Base-by-base conservation (phyloP, 805 yeast genomes). In the Wickerhamiella sergipiensis region DNA sequence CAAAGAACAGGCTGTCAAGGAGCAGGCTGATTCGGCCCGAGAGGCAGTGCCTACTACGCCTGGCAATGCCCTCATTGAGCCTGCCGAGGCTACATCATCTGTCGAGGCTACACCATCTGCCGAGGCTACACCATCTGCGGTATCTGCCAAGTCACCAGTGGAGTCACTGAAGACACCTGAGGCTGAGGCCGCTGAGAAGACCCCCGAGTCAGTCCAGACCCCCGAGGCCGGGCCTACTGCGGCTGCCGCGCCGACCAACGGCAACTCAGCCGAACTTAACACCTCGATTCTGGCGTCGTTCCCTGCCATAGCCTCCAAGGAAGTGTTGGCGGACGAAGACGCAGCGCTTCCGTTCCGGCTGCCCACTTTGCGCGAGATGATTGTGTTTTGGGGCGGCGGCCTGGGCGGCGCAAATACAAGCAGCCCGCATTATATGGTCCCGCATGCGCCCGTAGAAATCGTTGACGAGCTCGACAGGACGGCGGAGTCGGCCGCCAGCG, bases 381-480 rank as follows among this genome's bases (percentile, higher is more conserved):
- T 86, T 23, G 78, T 76, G 51, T 74, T 75, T 43, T 90, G 86
- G 71, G 94, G 95, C 1, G 77, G 85, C 1, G 88, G 89, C 8
- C 61, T 80, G 17, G 82, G 85, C 3, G 85, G 86, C 1, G 65
- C 77, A 1, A 73, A 77, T 49, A 71, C 40, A 13, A 29, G 47
- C 15, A 52, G 56, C 21, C 54, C 51, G 22, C 57, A 56, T 22
- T 54, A 48, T 45, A 47, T 59, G 24, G 53, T 57, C 31, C 63
- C 63, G 5, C 19, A 51, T 15, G 44, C 53, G 2, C 48, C 58
- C 15, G 54, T 48, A 23, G 59, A 58, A 12, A 43, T 59, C 17
- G 44, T 50, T 12, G 58, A 57, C 26, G 48, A 47, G 38, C 44
- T 60, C 8, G 54, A 57, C 10, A 49, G 43, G 2, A 13, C 46